phyloP scores from a whole-genome alignment of 495 filamentous ascomycete genomes.

The Penicillium simplicissimum region DNA sequence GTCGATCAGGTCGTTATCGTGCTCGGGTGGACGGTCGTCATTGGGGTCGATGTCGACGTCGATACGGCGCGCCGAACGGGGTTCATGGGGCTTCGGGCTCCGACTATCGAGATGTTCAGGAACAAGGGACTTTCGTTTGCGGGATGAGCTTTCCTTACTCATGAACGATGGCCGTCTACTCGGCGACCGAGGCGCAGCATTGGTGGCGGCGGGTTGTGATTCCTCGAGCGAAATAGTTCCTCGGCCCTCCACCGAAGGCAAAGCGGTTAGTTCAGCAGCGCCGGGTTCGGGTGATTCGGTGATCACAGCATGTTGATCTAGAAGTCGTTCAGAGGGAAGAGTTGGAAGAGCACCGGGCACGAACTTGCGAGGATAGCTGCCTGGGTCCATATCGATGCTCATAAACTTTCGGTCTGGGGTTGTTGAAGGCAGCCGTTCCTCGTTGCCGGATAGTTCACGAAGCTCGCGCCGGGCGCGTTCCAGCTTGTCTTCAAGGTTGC shows the following conservation, averaged over 20 bases:
- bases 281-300: slow-evolving; percentile 9
- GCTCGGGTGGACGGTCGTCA: slow-evolving; percentile 13
- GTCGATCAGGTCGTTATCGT: slow-evolving; percentile 19
- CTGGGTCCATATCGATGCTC: slow-evolving; percentile 38
- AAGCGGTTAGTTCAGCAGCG: slow-evolving; percentile 16
- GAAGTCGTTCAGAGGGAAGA: slow-evolving; percentile 59
- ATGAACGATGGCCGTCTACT: slow-evolving; percentile 26
- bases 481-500: slow-evolving; percentile 64
- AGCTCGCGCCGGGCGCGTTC: slow-evolving; percentile 59
- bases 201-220: slow-evolving; percentile 4
- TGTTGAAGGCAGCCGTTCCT: slow-evolving; percentile 34
- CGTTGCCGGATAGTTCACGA: slow-evolving; percentile 47
- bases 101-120: slow-evolving; percentile 36
- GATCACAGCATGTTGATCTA: slow-evolving; percentile 35
- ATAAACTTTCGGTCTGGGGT: slow-evolving; percentile 18
- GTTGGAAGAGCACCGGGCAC: slow-evolving; percentile 57
- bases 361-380: slow-evolving; percentile 46
- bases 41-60: slow-evolving; percentile 12
- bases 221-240: slow-evolving; percentile 18
- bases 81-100: slow-evolving; percentile 13
- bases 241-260: slow-evolving; percentile 21
- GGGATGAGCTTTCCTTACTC: slow-evolving; percentile 42
- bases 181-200: slow-evolving; percentile 19
- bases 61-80: slow-evolving; percentile 20
- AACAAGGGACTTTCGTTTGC: slow-evolving; percentile 44